These are phyloP conservation scores for Penicillium sp. DNA, from an alignment of 2,329 filamentous ascomycete genomes.

Conservation along the genomic window DNA sequence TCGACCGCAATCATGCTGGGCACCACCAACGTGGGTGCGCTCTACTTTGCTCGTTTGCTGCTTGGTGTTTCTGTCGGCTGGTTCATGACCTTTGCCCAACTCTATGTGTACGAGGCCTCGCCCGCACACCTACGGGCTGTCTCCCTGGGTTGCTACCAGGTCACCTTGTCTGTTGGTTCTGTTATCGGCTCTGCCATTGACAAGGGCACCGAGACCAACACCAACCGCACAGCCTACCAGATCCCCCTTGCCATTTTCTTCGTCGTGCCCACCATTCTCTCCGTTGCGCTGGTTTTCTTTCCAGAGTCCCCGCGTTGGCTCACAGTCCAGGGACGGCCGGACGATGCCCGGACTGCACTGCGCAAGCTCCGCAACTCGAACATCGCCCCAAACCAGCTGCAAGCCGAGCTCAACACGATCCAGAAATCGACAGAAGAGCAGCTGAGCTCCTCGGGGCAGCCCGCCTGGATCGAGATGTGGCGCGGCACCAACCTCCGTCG, in stretches of 20 bases:
- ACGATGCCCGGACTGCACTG: conserved; percentile 18
- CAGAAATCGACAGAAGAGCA: conserved; percentile 3
- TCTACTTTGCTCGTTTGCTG: conserved; percentile 5
- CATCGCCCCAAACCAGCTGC: conserved; percentile 16
- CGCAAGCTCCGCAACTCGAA: conserved; percentile 15
- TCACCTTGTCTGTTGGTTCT: conserved; percentile 4
- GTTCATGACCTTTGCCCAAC: conserved; percentile 8
- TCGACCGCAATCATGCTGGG: conserved; percentile 5
- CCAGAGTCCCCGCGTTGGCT: conserved; percentile 21
- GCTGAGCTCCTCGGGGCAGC: background rate
- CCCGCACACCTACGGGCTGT: conserved; percentile 2
- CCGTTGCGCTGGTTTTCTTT: conserved; percentile 15
- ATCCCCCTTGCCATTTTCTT: conserved; percentile 19
- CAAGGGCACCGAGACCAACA: conserved; percentile 16
- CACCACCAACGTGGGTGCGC: background rate
- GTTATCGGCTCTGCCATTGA: conserved; percentile 13
- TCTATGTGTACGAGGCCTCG: conserved; percentile 2
- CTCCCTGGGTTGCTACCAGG: conserved; percentile 1
- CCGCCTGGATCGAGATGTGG: conserved; percentile 4
- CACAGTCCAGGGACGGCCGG: conserved; percentile 17
- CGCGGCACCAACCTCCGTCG: conserved; percentile 5
- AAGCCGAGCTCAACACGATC: conserved; percentile 20
- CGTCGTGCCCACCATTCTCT: conserved; percentile 12
- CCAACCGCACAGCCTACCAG: conserved; percentile 15
- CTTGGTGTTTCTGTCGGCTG: conserved; percentile 3